phyloP scores from a whole-genome alignment of 345 rosid genomes.

The Clarkia xantiana region DNA sequence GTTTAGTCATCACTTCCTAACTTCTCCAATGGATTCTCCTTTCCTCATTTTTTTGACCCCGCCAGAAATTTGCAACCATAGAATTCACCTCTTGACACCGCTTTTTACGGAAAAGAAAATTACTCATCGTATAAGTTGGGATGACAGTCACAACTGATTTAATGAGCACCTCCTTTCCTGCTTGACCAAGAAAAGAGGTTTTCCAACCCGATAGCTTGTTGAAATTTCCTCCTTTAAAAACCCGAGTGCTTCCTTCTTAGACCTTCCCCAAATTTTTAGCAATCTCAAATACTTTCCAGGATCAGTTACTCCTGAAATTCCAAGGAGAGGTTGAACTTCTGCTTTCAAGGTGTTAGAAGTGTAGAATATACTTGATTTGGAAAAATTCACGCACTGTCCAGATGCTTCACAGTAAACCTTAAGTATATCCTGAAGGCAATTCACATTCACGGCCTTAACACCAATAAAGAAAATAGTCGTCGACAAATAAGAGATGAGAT shows the following conservation, averaged over 20 bases:
- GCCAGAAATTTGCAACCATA: neutral
- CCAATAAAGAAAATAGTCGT: too few relatives aligned
- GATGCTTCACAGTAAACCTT: too few relatives aligned
- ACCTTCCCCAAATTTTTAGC: neutral
- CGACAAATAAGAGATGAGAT: too few relatives aligned
- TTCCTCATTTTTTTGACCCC: neutral
- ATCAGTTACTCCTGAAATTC: neutral
- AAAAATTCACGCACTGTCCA: too few relatives aligned
- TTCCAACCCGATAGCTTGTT: neutral
- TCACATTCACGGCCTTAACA: too few relatives aligned
- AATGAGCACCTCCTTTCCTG: neutral
- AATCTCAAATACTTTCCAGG: neutral
- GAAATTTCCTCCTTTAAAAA: neutral
- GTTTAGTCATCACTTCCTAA: too few relatives aligned
- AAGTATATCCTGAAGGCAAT: too few relatives aligned
- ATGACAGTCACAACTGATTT: neutral
- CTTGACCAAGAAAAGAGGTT: neutral
- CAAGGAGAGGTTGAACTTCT: too few relatives aligned
- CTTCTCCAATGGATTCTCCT: too few relatives aligned
- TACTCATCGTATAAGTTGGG: neutral
- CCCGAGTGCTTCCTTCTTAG: neutral
- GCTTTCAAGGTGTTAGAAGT: too few relatives aligned
- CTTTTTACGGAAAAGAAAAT: neutral
- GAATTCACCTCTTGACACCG: neutral
- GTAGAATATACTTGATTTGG: too few relatives aligned